These are phyloP conservation scores for Aspergillus caelatus DNA, from an alignment of 2,329 filamentous ascomycete genomes.

Conservation along the genomic window DNA sequence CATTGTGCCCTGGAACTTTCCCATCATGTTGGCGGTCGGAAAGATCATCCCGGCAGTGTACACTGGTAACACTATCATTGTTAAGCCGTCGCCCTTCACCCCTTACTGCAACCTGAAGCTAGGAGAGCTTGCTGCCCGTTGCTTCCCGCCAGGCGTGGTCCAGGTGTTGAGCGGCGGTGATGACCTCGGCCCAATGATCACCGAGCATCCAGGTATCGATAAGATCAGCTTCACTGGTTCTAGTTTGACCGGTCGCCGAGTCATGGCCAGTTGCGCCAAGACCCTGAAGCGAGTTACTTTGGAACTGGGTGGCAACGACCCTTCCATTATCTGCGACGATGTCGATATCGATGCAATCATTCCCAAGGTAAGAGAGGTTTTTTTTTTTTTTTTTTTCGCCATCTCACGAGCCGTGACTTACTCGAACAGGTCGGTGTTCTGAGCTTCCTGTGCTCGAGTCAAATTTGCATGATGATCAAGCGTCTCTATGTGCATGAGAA, in stretches of 20 bases:
- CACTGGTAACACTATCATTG: constrained; percentile 59
- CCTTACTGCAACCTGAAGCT: constrained; percentile 60
- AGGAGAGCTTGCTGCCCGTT: constrained; percentile 51
- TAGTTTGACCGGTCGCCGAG: constrained; percentile 52
- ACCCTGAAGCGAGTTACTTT: constrained; percentile 59
- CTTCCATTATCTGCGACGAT: constrained; percentile 57
- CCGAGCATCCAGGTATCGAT: constrained; percentile 56
- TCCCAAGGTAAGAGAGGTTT: constrained; percentile 29
- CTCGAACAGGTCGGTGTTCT: constrained; percentile 45
- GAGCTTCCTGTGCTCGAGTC: constrained; percentile 57
- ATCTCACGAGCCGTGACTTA: neutral
- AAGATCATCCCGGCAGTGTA: constrained; percentile 56
- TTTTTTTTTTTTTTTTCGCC: neutral
- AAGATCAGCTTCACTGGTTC: constrained; percentile 65
- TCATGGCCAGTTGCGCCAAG: constrained; percentile 54
- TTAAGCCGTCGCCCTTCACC: constrained; percentile 55
- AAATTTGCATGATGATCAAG: constrained; percentile 61
- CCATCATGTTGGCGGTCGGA: constrained; percentile 45
- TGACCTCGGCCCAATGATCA: constrained; percentile 57
- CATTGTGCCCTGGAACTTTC: constrained; percentile 65
- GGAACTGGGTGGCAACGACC: constrained; percentile 60
- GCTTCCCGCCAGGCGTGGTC: constrained; percentile 60
- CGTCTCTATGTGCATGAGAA: constrained; percentile 63
- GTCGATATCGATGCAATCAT: constrained; percentile 53
- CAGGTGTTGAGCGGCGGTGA: constrained; percentile 60